Evolutionary conservation across 306 rosid genomes (phyloP).

Genomic region (Sphenostylis stenocarpa): DNA sequence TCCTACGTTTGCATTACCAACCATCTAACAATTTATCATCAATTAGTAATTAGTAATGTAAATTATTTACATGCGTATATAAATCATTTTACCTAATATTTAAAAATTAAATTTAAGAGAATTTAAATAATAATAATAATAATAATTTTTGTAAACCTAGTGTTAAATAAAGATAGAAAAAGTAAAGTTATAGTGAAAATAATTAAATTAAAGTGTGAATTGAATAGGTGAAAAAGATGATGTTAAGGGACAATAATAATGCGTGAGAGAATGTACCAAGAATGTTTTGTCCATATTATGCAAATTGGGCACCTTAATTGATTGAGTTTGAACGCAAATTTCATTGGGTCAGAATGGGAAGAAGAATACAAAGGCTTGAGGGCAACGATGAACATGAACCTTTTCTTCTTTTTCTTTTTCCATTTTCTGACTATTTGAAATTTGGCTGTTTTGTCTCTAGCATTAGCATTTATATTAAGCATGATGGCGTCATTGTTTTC

Average conservation of each 20-base stretch:
- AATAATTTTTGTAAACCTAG: too few species aligned
- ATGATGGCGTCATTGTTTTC: constrained; percentile 52
- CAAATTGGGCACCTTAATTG: constrained; percentile 27
- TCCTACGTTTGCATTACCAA: neutral
- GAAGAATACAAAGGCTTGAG: neutral
- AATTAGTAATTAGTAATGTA: neutral
- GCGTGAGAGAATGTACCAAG: constrained; percentile 27
- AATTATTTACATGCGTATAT: too few species aligned
- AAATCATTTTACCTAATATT: too few species aligned
- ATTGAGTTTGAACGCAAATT: constrained; percentile 33
- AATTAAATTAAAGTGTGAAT: neutral
- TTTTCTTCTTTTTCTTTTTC: neutral
- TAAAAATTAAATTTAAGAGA: too few species aligned
- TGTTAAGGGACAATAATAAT: constrained; percentile 30
- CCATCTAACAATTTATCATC: neutral
- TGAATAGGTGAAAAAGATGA: constrained; percentile 6
- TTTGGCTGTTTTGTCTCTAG: constrained; percentile 28
- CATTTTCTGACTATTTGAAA: neutral
- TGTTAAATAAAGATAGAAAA: too few species aligned
- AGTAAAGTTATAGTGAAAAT: too few species aligned
- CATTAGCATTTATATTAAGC: constrained; percentile 34
- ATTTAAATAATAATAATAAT: too few species aligned
- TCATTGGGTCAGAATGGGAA: constrained; percentile 19
- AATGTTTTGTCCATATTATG: constrained; percentile 39
- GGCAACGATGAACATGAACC: neutral